Percentiles rank a stretch among this genome's conserved stretches.
Conservation (phyloP, 768 basidiomycete species). For the Leccinellum rugosiceps region DNA sequence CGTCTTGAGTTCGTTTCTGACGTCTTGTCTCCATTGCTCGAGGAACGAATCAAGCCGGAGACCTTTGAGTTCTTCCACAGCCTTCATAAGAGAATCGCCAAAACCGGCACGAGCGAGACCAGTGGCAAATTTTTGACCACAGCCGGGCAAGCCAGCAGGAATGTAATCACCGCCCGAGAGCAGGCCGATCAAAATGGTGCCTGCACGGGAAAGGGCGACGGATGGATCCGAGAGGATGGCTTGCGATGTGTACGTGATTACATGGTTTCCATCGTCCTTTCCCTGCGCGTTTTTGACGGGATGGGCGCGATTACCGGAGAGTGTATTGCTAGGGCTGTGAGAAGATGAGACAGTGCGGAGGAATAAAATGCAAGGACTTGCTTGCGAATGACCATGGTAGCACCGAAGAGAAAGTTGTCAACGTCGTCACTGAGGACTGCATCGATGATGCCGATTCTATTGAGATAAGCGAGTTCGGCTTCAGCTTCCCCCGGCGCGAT, state of each 20-base stretch:
- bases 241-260: constrained; percentile 37
- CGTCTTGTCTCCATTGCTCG: constrained; percentile 55
- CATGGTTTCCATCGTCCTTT: constrained; percentile 71
- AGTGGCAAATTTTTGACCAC: constrained; percentile 68
- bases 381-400: constrained; percentile 82
- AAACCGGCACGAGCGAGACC: constrained; percentile 82
- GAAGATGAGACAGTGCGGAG: constrained; percentile 3
- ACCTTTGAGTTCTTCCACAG: constrained; percentile 48
- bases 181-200: constrained; percentile 79
- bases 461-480: constrained; percentile 87
- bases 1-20: constrained; percentile 64
- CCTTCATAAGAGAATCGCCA: constrained; percentile 63
- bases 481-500: constrained; percentile 93
- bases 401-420: constrained; percentile 90
- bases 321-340: constrained; percentile 61
- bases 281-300: constrained; percentile 63
- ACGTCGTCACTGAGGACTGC: constrained; percentile 91
- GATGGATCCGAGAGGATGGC: constrained; percentile 43
- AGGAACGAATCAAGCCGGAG: constrained; percentile 52
- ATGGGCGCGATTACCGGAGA: constrained; percentile 69
- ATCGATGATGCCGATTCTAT: constrained; percentile 78
- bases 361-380: constrained; percentile 27
- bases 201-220: constrained; percentile 53
- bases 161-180: constrained; percentile 92
- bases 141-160: constrained; percentile 62